A percentile compares a stretch with the other conserved stretches of the same genome.
phyloP scores from a whole-genome alignment of 768 basidiomycete genomes.

The Suillus occidentalis region DNA sequence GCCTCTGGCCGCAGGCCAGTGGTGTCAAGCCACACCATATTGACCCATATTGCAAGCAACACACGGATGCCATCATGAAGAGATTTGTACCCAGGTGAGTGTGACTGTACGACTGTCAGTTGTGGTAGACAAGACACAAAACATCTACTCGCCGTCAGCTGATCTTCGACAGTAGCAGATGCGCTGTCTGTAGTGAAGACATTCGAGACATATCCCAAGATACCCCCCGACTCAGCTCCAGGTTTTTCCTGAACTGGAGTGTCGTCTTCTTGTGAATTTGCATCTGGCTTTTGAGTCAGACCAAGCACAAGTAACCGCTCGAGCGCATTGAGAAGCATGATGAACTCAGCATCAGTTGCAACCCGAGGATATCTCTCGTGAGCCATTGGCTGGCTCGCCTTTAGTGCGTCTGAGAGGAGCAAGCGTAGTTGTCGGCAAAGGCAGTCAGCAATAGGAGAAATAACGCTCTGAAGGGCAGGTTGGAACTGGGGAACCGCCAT shows the following conservation, averaged over 20 bases:
- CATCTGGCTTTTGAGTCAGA: conserved; percentile 56
- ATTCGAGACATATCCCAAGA: conserved; percentile 88
- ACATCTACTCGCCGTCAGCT: conserved; percentile 49
- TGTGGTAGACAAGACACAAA: neutral
- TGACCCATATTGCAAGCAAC: conserved; percentile 74
- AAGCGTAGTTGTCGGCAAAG: conserved; percentile 67
- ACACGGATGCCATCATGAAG: conserved; percentile 82
- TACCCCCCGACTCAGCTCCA: conserved; percentile 55
- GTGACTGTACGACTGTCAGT: conserved; percentile 39
- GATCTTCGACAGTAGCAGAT: conserved; percentile 49
- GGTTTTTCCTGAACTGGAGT: conserved; percentile 49
- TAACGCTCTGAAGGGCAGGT: conserved; percentile 60
- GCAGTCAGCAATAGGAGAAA: conserved; percentile 78
- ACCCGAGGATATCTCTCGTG: conserved; percentile 44
- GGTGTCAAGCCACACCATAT: conserved; percentile 50
- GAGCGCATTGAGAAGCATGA: conserved; percentile 80
- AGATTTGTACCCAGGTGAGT: conserved; percentile 73
- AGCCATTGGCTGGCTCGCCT: conserved; percentile 39
- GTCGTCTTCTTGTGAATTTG: conserved; percentile 57
- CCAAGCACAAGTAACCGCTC: conserved; percentile 81
- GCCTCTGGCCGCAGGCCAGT: conserved; percentile 53
- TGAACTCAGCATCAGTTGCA: conserved; percentile 77
- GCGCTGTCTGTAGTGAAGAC: conserved; percentile 81
- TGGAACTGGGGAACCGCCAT: conserved; percentile 89
- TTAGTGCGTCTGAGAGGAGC: conserved; percentile 55